Evolutionary conservation across 2,329 filamentous ascomycete species (phyloP), one percentile per base, ranked within the genome.

Genomic region (Dactylellina parvicollis): DNA sequence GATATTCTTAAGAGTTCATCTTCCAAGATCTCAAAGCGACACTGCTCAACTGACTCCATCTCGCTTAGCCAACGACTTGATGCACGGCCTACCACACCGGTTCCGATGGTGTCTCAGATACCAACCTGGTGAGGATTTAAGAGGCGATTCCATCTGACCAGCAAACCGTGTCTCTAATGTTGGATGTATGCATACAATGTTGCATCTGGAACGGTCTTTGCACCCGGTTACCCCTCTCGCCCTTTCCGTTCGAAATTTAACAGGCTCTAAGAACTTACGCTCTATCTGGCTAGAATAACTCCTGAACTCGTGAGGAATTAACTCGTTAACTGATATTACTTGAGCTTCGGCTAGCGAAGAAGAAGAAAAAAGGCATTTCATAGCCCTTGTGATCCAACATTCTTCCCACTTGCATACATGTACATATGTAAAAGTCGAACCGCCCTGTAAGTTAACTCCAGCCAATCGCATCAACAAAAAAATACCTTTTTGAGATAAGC

Each of bases 101-200:
- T 72, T 59, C 67, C 50, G 57, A 72, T 64, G 12, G 42, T 72
- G 57, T 72, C 67, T 72, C 50, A 72, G 67, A 72, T 50, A 46
- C 57, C 24, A 26, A 38, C 34, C 28, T 36, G 50, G 56, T 36
- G 32, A 14, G 60, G 20, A 20, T 20, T 14, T 47, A 34, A 44
- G 18, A 42, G 28, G 46, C 47, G 47, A 70, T 70, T 55, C 54
- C 65, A n/a, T n/a, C n/a, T n/a, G 49, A 47, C 38, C 56, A 40
- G 44, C 56, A 47, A n/a, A 28, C 28, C 30, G 38, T 36, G 34
- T 16, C 30, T 49, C 38, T 50, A 18, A 14, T 36, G 28, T 16
- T 44, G 36, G 40, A 52, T 62, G 22, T 16, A 38, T 28, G 28
- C 38, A 20, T 42, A 16, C 16, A 18, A 60, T 52, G 46, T 59